phyloP scores from a whole-genome alignment of 805 yeast genomes.

The Yamadazyma tumulicola region DNA sequence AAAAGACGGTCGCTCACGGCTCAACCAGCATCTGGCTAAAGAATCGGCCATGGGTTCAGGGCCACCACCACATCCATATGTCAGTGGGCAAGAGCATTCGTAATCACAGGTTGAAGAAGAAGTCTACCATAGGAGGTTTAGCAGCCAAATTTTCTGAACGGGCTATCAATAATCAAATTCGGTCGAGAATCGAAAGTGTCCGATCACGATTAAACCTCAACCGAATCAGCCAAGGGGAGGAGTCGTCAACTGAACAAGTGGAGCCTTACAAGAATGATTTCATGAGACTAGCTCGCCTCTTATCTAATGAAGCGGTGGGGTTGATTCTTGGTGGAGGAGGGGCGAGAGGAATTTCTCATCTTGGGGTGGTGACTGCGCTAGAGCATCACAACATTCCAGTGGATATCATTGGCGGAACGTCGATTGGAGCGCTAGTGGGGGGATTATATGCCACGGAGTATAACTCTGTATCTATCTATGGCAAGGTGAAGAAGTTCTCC shows the following conservation, averaged over 20 bases:
- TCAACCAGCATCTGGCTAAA: constrained; percentile 82
- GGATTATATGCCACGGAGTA: constrained; percentile 92
- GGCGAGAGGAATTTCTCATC: constrained; percentile 88
- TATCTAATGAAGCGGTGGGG: constrained; percentile 93
- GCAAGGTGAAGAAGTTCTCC: constrained; percentile 82
- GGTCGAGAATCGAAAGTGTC: constrained; percentile 28
- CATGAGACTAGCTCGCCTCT: constrained; percentile 78
- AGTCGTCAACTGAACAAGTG: constrained; percentile 23
- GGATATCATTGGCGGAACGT: constrained; percentile 93
- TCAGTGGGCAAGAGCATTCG: constrained; percentile 21
- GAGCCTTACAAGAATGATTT: constrained; percentile 81
- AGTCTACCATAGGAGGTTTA: constrained; percentile 27
- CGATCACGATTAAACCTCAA: constrained; percentile 24
- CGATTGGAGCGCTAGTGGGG: constrained; percentile 94
- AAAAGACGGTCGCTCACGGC: constrained; percentile 79
- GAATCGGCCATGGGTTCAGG: constrained; percentile 83
- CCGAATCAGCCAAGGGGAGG: constrained; percentile 17
- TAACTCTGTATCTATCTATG: constrained; percentile 86
- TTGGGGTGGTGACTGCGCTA: constrained; percentile 85
- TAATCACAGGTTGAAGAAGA: constrained; percentile 9
- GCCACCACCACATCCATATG: constrained; percentile 91
- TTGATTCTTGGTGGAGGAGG: constrained; percentile 97
- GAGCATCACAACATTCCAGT: constrained; percentile 93
- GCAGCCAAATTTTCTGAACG: constrained; percentile 32
- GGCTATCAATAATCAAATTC: constrained; percentile 30